Evolutionary conservation across 371 early-diverging fungal species (phyloP).

Genomic region (Mucor lusitanicus): DNA sequence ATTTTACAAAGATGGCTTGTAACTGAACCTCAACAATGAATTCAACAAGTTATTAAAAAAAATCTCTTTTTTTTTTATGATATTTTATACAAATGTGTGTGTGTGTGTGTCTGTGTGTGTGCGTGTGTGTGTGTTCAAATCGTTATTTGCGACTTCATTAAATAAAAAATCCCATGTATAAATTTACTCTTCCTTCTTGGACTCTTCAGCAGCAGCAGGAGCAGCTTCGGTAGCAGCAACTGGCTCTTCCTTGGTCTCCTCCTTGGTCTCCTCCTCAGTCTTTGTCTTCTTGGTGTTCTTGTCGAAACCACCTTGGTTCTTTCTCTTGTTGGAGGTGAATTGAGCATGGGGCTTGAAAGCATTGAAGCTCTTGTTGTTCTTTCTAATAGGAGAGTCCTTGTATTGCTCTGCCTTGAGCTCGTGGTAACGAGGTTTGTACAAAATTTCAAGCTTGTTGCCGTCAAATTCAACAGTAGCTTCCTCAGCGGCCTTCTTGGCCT

Average conservation of each 20-base stretch:
- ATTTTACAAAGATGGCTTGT: slow-evolving; percentile 58
- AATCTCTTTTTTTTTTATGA: no score
- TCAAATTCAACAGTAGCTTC: slow-evolving; percentile 50
- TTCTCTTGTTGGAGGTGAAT: slow-evolving; percentile 19
- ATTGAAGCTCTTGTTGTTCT: slow-evolving; percentile 16
- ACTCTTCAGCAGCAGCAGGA: neutral
- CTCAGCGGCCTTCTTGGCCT: slow-evolving; percentile 55
- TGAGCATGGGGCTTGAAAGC: slow-evolving; percentile 17
- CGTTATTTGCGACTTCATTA: no score
- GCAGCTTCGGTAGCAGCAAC: neutral
- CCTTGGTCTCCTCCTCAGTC: slow-evolving; percentile 15
- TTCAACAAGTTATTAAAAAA: neutral
- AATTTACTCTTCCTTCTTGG: neutral
- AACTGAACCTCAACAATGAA: slow-evolving; percentile 15
- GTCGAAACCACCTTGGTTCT: slow-evolving; percentile 1
- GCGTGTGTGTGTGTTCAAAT: no score
- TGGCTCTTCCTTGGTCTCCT: slow-evolving; percentile 9
- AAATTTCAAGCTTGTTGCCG: slow-evolving; percentile 51
- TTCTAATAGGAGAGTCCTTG: slow-evolving; percentile 16
- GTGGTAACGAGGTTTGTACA: slow-evolving; percentile 27
- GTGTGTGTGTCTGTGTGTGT: no score
- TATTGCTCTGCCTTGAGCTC: slow-evolving; percentile 29
- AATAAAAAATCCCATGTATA: neutral
- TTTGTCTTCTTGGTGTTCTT: slow-evolving; percentile 17
- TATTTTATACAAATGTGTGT: neutral